These are phyloP conservation scores for Saccharomyces uvarum DNA, from an alignment of 1,139 yeast species.

Conservation along the genomic window DNA sequence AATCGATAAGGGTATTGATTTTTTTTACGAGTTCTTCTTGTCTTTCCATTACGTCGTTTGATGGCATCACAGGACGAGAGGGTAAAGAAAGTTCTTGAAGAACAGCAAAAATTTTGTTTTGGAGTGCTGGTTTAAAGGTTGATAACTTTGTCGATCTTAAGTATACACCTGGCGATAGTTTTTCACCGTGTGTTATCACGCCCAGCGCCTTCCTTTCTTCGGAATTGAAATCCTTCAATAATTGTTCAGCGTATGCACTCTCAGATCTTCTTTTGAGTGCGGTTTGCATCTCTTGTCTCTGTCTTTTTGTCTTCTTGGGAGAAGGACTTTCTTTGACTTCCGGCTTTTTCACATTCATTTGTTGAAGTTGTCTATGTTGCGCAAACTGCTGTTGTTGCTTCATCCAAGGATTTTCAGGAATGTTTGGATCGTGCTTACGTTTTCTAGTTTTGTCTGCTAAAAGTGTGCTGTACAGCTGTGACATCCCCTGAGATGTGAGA, in stretches of 20 bases:
- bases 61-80: conserved; percentile 78
- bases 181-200: conserved; percentile 71
- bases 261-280: conserved; percentile 29
- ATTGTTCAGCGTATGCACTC: conserved; percentile 30
- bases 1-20: conserved; percentile 67
- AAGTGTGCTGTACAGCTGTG: conserved; percentile 74
- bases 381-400: conserved; percentile 36
- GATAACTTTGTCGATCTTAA: conserved; percentile 65
- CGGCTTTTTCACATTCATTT: conserved; percentile 38
- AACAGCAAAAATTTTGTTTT: conserved; percentile 64
- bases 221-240: conserved; percentile 50
- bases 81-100: conserved; percentile 76
- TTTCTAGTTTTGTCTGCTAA: conserved; percentile 70
- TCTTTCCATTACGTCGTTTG: conserved; percentile 67
- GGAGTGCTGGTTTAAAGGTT: conserved; percentile 60
- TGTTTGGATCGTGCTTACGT: conserved; percentile 35
- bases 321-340: conserved; percentile 14
- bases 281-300: conserved; percentile 28
- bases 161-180: conserved; percentile 53
- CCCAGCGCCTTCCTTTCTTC: conserved; percentile 87
- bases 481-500: conserved; percentile 79
- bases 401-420: conserved; percentile 43
- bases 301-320: conserved; percentile 31
- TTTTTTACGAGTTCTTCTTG: conserved; percentile 72
- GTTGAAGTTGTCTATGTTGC: conserved; percentile 37